A percentile compares a stretch with the other conserved stretches of the same genome.
phyloP scores from a whole-genome alignment of 352 stramenopile species.

The Phytophthora ramorum region DNA sequence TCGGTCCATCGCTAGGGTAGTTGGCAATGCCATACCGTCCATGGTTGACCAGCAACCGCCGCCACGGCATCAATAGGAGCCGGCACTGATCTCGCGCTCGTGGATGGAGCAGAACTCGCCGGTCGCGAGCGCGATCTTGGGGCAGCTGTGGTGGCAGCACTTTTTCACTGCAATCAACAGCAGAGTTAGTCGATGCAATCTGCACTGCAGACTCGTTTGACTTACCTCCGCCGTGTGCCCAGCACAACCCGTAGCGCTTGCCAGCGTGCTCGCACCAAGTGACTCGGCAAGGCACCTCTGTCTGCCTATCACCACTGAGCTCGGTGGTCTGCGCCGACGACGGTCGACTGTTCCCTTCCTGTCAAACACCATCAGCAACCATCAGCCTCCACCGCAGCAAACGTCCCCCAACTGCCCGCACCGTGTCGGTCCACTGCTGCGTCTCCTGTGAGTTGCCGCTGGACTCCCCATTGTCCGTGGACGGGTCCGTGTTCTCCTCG shows the following conservation, averaged over 20 bases:
- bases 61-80: conserved; percentile 7
- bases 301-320: neutral
- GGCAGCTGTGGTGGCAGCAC: conserved; percentile 48
- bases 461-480: conserved; percentile 14
- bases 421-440: conserved; percentile 24
- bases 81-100: conserved; percentile 22
- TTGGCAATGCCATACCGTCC: too few relatives aligned
- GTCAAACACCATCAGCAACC: neutral
- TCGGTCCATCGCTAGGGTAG: too few relatives aligned
- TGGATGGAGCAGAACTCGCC: conserved; percentile 64
- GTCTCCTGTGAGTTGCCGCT: conserved; percentile 16
- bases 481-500: conserved; percentile 12
- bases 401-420: neutral
- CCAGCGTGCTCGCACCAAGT: conserved; percentile 50
- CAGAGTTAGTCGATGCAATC: neutral
- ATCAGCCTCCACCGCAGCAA: neutral
- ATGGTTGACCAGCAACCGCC: too few relatives aligned
- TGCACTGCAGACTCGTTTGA: neutral
- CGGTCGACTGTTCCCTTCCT: conserved; percentile 8
- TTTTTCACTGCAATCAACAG: conserved; percentile 41
- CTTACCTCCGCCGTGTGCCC: conserved; percentile 56
- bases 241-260: conserved; percentile 60
- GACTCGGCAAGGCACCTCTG: conserved; percentile 41
- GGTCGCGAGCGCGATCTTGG: conserved; percentile 23
- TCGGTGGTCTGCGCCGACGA: conserved; percentile 4